Evolutionary conservation across 768 basidiomycete species (phyloP).

Genomic region (Nevesoporus exiguus): DNA sequence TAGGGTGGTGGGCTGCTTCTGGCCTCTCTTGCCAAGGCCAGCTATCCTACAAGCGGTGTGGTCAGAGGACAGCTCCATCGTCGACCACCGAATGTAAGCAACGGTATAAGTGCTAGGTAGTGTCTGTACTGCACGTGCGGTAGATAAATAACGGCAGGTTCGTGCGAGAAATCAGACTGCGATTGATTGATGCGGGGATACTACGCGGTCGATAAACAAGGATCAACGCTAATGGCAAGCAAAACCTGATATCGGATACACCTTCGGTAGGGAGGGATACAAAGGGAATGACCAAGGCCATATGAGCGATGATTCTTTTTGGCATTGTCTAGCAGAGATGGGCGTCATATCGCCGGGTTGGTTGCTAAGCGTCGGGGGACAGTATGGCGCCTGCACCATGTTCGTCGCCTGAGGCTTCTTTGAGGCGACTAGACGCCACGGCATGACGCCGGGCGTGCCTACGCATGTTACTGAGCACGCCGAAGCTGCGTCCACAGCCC

Average conservation of each 20-base stretch:
- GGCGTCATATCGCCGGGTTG: slow-evolving; percentile 5
- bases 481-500: slow-evolving; percentile 77
- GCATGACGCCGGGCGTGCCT: slow-evolving; percentile 75
- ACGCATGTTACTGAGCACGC: slow-evolving; percentile 87
- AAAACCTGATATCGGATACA: slow-evolving; percentile 18
- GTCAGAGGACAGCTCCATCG: too few species aligned
- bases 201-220: slow-evolving; percentile 20
- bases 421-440: slow-evolving; percentile 30
- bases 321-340: not conserved
- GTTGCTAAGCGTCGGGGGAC: slow-evolving; percentile 5
- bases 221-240: not conserved
- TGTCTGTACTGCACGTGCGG: slow-evolving; percentile 8
- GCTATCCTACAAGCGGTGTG: too few species aligned
- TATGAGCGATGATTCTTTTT: slow-evolving; percentile 3
- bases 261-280: not conserved
- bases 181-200: slow-evolving; percentile 15
- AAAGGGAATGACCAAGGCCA: slow-evolving; percentile 7
- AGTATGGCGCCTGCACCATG: slow-evolving; percentile 29
- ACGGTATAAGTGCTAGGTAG: slow-evolving; percentile 12
- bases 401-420: slow-evolving; percentile 45
- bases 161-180: slow-evolving; percentile 8
- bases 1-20: too few species aligned
- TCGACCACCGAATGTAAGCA: too few species aligned
- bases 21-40: too few species aligned
- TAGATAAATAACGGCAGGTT: slow-evolving; percentile 18